A percentile compares a stretch with the other conserved stretches of the same genome.
These are phyloP conservation scores for Alternaria consortialis DNA, from an alignment of 2,329 filamentous ascomycete species.

Conservation along the genomic window DNA sequence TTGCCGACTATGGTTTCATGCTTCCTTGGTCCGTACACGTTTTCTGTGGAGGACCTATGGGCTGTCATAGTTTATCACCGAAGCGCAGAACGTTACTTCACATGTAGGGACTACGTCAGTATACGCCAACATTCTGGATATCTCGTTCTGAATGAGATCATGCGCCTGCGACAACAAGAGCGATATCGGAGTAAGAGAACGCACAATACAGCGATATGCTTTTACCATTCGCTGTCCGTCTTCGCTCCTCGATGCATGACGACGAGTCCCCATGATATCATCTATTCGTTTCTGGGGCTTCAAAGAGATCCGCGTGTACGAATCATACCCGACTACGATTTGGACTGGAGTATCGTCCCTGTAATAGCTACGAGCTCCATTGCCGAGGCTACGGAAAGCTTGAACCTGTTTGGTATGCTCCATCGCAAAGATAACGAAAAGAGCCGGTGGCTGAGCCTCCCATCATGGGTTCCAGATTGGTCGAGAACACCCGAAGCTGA, in stretches of 20 bases:
- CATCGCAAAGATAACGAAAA: background rate
- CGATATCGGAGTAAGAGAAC: background rate
- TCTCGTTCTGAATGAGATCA: background rate
- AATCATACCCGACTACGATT: background rate
- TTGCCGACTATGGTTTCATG: background rate
- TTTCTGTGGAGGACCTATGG: background rate
- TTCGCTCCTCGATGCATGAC: background rate
- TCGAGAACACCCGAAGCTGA: background rate
- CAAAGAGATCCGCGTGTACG: background rate
- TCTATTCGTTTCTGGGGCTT: background rate
- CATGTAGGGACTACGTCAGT: background rate
- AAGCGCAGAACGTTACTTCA: background rate
- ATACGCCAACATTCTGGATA: background rate
- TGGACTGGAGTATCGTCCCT: background rate
- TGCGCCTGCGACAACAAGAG: background rate
- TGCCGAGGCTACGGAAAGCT: background rate
- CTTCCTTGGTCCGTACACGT: background rate
- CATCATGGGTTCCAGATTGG: background rate
- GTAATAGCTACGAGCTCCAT: background rate
- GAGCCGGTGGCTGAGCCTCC: background rate
- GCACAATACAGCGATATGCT: background rate
- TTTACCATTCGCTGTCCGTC: background rate
- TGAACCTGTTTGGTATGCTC: background rate
- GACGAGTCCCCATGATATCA: background rate
- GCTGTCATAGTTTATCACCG: background rate